Percentiles rank a stretch among this genome's conserved stretches.
Evolutionary conservation across 2,329 filamentous ascomycete species (phyloP).

Genomic region (Aspergillus piperis): DNA sequence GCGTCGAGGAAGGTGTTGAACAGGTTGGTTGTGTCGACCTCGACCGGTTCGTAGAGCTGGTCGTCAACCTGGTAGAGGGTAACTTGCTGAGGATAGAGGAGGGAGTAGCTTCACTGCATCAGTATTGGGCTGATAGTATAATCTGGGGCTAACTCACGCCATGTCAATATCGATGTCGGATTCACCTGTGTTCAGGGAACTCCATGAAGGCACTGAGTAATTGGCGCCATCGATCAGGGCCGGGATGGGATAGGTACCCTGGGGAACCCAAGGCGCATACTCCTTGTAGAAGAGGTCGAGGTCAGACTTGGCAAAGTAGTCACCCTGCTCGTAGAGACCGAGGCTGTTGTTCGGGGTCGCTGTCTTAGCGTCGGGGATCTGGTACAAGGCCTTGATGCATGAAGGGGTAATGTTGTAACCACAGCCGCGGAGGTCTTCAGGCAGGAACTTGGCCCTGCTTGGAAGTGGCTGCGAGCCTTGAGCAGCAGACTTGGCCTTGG

Average conservation of each 20-base stretch:
- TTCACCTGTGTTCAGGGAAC: slow-evolving; percentile 45
- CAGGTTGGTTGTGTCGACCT: slow-evolving; percentile 32
- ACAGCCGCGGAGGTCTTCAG: slow-evolving; percentile 46
- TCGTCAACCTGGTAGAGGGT: slow-evolving; percentile 56
- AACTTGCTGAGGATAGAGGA: slow-evolving; percentile 56
- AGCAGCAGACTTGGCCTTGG: slow-evolving; percentile 10
- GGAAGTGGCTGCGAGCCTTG: neutral
- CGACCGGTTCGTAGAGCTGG: slow-evolving; percentile 42
- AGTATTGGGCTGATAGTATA: neutral
- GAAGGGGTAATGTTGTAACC: slow-evolving; percentile 58
- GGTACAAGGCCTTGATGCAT: slow-evolving; percentile 56
- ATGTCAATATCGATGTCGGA: slow-evolving; percentile 59
- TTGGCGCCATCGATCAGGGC: slow-evolving; percentile 53
- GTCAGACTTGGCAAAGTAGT: slow-evolving; percentile 55
- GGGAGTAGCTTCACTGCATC: slow-evolving; percentile 26
- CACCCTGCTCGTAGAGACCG: slow-evolving; percentile 56
- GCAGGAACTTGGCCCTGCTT: slow-evolving; percentile 13
- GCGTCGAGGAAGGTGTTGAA: slow-evolving; percentile 56
- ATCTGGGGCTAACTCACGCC: slow-evolving; percentile 38
- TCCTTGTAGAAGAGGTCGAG: slow-evolving; percentile 52
- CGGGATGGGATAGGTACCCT: slow-evolving; percentile 48
- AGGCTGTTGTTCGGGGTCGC: slow-evolving; percentile 50
- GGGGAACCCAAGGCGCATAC: slow-evolving; percentile 45
- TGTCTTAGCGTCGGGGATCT: slow-evolving; percentile 44
- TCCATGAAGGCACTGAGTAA: slow-evolving; percentile 38